These are phyloP conservation scores for Triticum aestivum DNA, from an alignment of 176 grass and related monocot genomes.

Conservation along the genomic window IWGSC_CS_RefSeq_v2.1 NC_057806.1:511135809-511136308, in stretches of 20 bases:
- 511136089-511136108: slow-evolving; percentile 31
- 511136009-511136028: slow-evolving; percentile 33
- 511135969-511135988: slow-evolving; percentile 27
- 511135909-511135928: slow-evolving; percentile 8
- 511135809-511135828: slow-evolving; percentile 16
- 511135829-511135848: slow-evolving; percentile 37
- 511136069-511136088: slow-evolving; percentile 23
- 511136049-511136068: slow-evolving; percentile 4
- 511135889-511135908: slow-evolving; percentile 11
- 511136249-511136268: neutral
- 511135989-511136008: slow-evolving; percentile 30
- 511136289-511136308: neutral
- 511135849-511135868: slow-evolving; percentile 36
- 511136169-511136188: neutral
- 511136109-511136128: slow-evolving; percentile 29
- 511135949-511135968: slow-evolving; percentile 23
- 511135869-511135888: slow-evolving; percentile 24
- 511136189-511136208: neutral
- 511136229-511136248: neutral
- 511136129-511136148: neutral
- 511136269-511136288: too few relatives aligned
- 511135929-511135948: slow-evolving; percentile 24
- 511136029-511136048: slow-evolving; percentile 28
- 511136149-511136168: neutral
- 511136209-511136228: neutral